phyloP scores from a whole-genome alignment of 306 rosid genomes.

The Quercus aquifolioides region DNA sequence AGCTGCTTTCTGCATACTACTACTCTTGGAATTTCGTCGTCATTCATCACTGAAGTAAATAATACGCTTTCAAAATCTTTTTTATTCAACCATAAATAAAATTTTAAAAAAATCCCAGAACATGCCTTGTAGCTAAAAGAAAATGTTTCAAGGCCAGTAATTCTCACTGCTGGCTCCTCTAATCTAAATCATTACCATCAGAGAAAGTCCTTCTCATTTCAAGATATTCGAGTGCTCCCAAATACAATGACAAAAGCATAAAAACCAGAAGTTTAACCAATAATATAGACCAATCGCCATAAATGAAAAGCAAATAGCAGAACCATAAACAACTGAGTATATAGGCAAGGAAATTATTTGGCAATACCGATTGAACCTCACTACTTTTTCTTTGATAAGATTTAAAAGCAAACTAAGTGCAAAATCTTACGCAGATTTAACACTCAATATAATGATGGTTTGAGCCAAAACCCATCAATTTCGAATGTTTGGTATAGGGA shows the following conservation, averaged over 20 bases:
- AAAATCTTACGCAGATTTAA: conserved; percentile 86
- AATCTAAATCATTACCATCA: too few species aligned
- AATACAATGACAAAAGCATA: conserved; percentile 28
- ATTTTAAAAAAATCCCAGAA: too few species aligned
- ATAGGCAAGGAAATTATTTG: conserved; percentile 9
- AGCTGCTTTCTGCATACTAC: too few species aligned
- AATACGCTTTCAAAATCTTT: too few species aligned
- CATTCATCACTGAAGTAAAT: too few species aligned
- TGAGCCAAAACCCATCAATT: conserved; percentile 77
- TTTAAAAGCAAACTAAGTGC: conserved; percentile 87
- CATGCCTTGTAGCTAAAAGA: too few species aligned
- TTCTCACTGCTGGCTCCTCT: too few species aligned
- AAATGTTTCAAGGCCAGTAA: too few species aligned
- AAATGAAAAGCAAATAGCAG: neutral
- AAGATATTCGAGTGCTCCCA: too few species aligned
- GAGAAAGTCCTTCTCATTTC: too few species aligned
- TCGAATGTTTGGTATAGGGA: conserved; percentile 77
- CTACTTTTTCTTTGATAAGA: conserved; percentile 89
- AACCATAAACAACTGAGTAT: conserved; percentile 9
- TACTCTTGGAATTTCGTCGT: too few species aligned
- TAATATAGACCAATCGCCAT: neutral
- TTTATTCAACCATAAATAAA: too few species aligned
- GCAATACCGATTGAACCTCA: conserved; percentile 13
- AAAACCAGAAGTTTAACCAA: conserved; percentile 19
- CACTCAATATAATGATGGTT: conserved; percentile 93